Base-by-base conservation (phyloP, 2,329 filamentous ascomycete genomes). In the Colletotrichum plurivorum region DNA sequence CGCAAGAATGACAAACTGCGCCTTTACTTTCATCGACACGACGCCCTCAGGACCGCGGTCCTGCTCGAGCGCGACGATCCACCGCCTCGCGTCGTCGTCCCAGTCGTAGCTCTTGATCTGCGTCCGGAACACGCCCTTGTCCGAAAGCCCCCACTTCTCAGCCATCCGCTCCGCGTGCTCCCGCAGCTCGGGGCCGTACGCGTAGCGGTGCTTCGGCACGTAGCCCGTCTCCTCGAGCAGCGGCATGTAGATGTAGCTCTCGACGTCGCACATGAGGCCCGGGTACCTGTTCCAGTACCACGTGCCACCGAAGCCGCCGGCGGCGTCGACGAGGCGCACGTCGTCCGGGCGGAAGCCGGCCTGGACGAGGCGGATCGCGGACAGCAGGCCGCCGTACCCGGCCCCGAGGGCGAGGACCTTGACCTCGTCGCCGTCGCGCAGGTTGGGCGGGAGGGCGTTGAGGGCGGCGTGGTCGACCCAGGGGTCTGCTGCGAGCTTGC, bases 161-260 rank as follows among this genome's bases (percentile, higher is more conserved):
- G 82, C 83, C 36, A 87, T 80, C 9, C 76, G 75, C 10, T 83
- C 75, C 4, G 80, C 79, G 72, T 88, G 80, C 39, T 77, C 75
- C 1, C 81, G 78, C 8, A 87, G 55, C 60, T 88, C 85, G 3
- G 76, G 71, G 0, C 82, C 84, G 10, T 77, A 77, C 0, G 82
- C 77, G 70, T 86, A 87, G 49, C 82, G 81, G 51, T 86, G 79
- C 16, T 79, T 84, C 0, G 89, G 89, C 75, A 90, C 83, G 73
- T 89, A 90, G 0, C 84, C 84, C 2, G 82, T 89, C 75, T 90
- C 88, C 69, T 91, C 88, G 2, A 91, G 81, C 13, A 89, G 76
- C 4, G 88, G 88, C 77, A 90, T 76, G 73, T 91, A 91, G n/a
- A 84, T 80, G 72, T 87, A 89, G 59, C 83, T 82, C 76, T 92